A percentile compares a stretch with the other conserved stretches of the same genome.
These are phyloP conservation scores for Sarocladiaceae sp. DNA, from an alignment of 2,329 filamentous ascomycete species.

Conservation along the genomic window DNA sequence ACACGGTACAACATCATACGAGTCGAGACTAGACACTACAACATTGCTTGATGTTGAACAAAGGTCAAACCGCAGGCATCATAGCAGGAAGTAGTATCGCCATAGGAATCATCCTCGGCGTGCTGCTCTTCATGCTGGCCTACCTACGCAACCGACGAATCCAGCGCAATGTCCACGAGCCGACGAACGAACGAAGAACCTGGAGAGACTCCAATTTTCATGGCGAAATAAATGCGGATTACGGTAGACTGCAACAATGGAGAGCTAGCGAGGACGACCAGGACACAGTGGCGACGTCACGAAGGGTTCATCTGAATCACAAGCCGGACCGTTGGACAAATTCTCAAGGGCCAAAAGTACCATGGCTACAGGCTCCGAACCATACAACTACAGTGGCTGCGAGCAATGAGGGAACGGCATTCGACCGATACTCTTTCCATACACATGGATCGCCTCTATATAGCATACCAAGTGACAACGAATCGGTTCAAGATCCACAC, in stretches of 20 bases:
- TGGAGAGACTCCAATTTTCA: not conserved
- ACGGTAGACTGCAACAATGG: no score
- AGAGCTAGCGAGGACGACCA: no score
- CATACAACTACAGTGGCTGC: no score
- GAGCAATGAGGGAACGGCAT: no score
- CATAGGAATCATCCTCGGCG: not conserved
- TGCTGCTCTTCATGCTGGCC: not conserved
- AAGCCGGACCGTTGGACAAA: no score
- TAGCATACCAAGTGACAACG: not conserved
- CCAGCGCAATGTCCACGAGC: not conserved
- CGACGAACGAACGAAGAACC: not conserved
- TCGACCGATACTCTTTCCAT: no score
- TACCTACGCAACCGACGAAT: not conserved
- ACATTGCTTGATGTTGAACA: not conserved
- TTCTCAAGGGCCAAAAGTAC: no score
- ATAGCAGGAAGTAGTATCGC: constrained; percentile 2
- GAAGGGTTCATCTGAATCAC: no score
- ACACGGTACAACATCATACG: no score
- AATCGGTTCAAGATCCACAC: not conserved
- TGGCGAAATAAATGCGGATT: not conserved
- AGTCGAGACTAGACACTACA: not conserved
- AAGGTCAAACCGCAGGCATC: not conserved
- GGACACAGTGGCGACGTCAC: no score
- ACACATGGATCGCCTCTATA: not conserved
- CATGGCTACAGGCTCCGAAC: no score